These are phyloP conservation scores for Vigna reflexopilosa DNA, from an alignment of 306 rosid species.

Conservation along the genomic window DNA sequence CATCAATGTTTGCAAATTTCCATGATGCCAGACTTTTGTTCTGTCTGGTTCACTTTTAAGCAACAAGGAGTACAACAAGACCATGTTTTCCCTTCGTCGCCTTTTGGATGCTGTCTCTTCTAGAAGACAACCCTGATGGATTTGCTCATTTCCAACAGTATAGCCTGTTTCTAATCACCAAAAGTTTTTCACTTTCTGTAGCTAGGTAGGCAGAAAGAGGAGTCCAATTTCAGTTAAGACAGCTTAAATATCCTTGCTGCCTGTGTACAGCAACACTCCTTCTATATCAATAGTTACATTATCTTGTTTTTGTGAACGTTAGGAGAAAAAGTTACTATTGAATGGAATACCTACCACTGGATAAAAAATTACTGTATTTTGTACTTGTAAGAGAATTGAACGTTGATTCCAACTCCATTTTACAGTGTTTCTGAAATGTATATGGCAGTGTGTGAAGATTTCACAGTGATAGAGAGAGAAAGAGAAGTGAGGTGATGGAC, in stretches of 20 bases:
- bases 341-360: not conserved
- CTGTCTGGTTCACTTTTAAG: conserved; percentile 40
- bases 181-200: conserved; percentile 15
- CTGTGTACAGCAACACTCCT: not conserved
- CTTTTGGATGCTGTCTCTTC: conserved; percentile 2
- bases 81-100: conserved; percentile 36
- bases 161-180: conserved; percentile 15
- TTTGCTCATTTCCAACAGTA: conserved; percentile 43
- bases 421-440: not conserved
- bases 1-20: conserved; percentile 38
- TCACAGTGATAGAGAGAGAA: not conserved
- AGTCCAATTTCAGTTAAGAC: not conserved
- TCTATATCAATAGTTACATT: not conserved
- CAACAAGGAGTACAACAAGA: conserved; percentile 14
- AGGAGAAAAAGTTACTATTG: not conserved
- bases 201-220: not conserved
- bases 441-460: not conserved
- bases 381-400: not conserved
- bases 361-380: not conserved
- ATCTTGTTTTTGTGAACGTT: not conserved
- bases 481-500: not conserved
- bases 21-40: conserved; percentile 34
- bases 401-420: not conserved
- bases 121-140: conserved; percentile 31
- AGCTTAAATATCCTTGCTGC: not conserved